phyloP scores from a whole-genome alignment of 139 green algal species.

The Chlamydomonas sp. region DNA sequence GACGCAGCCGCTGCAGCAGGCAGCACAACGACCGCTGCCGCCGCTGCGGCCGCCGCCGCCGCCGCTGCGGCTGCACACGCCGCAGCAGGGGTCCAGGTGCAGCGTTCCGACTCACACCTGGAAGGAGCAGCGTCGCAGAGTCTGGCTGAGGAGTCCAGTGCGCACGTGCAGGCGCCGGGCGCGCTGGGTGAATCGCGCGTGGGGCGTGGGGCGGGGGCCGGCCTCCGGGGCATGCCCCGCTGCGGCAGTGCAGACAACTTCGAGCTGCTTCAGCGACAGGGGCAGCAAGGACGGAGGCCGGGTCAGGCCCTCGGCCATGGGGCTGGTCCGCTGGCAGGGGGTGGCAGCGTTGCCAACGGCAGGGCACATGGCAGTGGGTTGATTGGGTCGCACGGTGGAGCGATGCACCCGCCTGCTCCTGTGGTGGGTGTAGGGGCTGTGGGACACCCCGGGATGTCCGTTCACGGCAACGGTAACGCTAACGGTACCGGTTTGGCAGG shows the following conservation, averaged over 20 bases:
- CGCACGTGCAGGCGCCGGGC: not conserved
- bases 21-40: not conserved
- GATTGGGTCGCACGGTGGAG: no score
- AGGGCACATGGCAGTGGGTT: no score
- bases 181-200: not conserved
- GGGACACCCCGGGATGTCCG: no score
- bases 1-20: not conserved
- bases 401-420: no score
- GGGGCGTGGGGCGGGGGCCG: not conserved
- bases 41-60: not conserved
- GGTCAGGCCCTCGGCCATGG: no score
- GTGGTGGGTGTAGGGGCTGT: no score
- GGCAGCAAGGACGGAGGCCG: slow-evolving; percentile 20
- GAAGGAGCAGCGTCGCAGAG: not conserved
- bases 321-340: no score
- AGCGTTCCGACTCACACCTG: not conserved
- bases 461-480: no score
- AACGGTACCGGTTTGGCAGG: no score
- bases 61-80: not conserved
- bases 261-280: slow-evolving; percentile 13
- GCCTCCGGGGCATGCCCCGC: not conserved
- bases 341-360: no score
- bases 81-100: slow-evolving; percentile 1
- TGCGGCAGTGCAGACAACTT: slow-evolving; percentile 35
- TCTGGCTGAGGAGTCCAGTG: not conserved